Evolutionary conservation across 2,329 filamentous ascomycete genomes (phyloP).

Genomic region (Fusarium sp.): DNA sequence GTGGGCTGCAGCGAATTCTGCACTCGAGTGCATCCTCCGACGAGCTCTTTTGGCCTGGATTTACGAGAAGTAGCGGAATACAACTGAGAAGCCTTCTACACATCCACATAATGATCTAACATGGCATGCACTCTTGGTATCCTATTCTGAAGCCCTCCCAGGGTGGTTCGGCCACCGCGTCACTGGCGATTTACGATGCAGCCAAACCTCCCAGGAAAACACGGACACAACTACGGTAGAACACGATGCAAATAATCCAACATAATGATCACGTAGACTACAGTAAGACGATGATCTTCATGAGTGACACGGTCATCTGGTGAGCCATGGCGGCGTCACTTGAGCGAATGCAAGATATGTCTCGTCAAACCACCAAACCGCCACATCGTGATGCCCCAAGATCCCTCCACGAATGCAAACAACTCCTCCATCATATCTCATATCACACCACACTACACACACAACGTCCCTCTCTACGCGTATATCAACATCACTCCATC

Average conservation of each 20-base stretch:
- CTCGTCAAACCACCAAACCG: neutral
- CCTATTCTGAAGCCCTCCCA: neutral
- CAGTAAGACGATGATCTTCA: neutral
- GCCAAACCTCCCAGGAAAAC: neutral
- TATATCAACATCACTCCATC: neutral
- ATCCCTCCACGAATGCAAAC: fast-evolving
- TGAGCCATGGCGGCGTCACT: neutral
- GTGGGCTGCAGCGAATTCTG: neutral
- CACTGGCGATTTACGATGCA: neutral
- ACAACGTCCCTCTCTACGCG: neutral
- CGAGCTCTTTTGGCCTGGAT: no score
- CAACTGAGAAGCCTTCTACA: fast-evolving
- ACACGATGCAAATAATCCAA: fast-evolving
- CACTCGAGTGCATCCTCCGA: neutral
- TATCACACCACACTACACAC: neutral
- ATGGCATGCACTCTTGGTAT: neutral
- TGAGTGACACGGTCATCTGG: neutral
- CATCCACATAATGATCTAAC: neutral
- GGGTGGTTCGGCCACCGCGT: neutral
- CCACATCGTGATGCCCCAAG: neutral
- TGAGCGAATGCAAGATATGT: neutral
- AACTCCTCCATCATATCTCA: fast-evolving
- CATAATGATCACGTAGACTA: fast-evolving
- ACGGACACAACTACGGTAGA: fast-evolving
- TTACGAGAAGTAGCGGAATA: neutral